Conservation (phyloP, 352 stramenopile genomes). For the Thalassiosira delicatula region DNA sequence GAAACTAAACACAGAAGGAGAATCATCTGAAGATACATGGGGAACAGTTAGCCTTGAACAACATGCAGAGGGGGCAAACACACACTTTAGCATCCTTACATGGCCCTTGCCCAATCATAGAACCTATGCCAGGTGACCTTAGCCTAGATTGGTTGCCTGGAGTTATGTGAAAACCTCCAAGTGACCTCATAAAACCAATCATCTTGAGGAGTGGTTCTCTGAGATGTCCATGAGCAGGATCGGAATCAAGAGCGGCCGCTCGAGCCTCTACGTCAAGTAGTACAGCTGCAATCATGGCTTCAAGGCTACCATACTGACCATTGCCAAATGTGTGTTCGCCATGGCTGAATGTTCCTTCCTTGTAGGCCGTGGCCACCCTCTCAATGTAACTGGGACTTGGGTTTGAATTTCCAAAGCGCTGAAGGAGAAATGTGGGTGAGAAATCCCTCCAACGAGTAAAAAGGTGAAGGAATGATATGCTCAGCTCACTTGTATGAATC, state of each 20-base stretch:
- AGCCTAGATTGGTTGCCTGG: background rate
- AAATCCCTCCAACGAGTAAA: too few species aligned
- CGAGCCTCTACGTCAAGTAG: slow-evolving; percentile 72
- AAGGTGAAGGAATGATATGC: too few species aligned
- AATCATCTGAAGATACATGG: background rate
- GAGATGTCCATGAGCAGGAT: slow-evolving; percentile 32
- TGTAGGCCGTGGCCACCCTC: slow-evolving; percentile 62
- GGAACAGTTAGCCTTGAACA: too few species aligned
- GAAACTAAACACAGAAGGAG: slow-evolving; percentile 30
- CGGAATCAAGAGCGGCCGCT: slow-evolving; percentile 53
- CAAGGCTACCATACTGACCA: slow-evolving; percentile 76
- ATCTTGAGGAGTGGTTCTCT: slow-evolving; percentile 59
- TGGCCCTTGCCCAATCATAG: background rate
- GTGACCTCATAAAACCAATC: background rate
- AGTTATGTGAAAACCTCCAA: background rate
- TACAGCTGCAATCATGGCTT: slow-evolving; percentile 66
- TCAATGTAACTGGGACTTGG: slow-evolving; percentile 67
- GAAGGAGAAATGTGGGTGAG: too few species aligned
- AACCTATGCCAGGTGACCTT: background rate
- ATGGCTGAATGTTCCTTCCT: slow-evolving; percentile 57
- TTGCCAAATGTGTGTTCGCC: slow-evolving; percentile 38
- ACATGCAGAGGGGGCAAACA: too few species aligned
- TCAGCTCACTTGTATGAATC: too few species aligned
- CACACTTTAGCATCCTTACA: too few species aligned
- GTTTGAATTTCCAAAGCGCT: slow-evolving; percentile 72